Evolutionary conservation across 768 basidiomycete genomes (phyloP), one percentile per base, ranked within the genome.

Genomic region (Mycena amicta): DNA sequence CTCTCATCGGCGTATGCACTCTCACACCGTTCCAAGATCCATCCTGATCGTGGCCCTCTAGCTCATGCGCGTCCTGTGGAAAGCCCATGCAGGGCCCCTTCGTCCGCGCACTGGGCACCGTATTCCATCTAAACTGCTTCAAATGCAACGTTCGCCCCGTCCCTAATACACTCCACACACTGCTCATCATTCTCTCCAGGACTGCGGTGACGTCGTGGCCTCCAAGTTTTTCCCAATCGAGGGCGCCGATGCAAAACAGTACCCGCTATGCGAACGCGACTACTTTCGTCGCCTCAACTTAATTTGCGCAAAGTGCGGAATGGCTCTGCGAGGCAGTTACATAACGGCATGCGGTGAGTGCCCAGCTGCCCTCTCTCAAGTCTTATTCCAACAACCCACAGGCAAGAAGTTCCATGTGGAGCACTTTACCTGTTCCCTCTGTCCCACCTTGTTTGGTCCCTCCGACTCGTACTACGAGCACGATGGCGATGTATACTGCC

Each of bases 381-480:
- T 53, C 25, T 2, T 51, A 39, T 60, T 51, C 49, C 56, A 49
- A 33, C 50, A 53, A 20, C 30, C 23, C 37, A 4, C 73, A 98
- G 95, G 90, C 79, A 93, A 95, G 81, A 99, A 99, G 75, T 99
- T 88, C 75, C 96, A 99, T 73, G 95, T 98, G 65, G 97, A 99
- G 76, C 97, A 98, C 72, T 99, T 99, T 72, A 97, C 95, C 49
- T 99, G 97, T 77, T 96, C 95, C 4, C 87, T 95, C 57, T 98
- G 97, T 75, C 84, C 96, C 49, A 95, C 91, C 15, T 83, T 98
- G 39, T 98, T 99, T 69, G 97, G 97, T 5, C 95, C 96, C 3
- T 93, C 96, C 70, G 97, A 98, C 75, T 97, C 95, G 52, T 99
- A 99, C 76, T 99, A 99, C 72, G 97, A 99, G 72, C 97, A 98